Evolutionary conservation across 2,329 filamentous ascomycete species (phyloP), one percentile per base, ranked within the genome.

Genomic region (Thielaviopsis populi): DNA sequence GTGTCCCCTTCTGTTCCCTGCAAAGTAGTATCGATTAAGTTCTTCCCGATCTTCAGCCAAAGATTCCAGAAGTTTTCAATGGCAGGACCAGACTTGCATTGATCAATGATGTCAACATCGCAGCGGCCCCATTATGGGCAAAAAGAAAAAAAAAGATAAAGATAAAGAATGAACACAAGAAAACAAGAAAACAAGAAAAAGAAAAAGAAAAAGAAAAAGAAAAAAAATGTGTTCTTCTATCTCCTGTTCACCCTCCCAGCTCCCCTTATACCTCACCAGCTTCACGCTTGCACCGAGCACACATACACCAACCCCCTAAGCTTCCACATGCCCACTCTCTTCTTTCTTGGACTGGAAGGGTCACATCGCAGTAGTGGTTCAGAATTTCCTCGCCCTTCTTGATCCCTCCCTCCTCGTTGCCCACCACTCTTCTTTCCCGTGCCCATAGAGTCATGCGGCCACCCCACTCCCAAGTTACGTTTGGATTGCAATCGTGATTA

Each of bases 401-500:
- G 69, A 97, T 84, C 0, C 88, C 88, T 0, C 80, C 80, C 1
- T 74, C 72, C 1, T 69, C 69, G 46, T 72, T 69, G 71, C 80
- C 80, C 5, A 80, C 74, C 3, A 87, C 77, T 43, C 83, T 76
- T 67, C 79, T 75, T 67, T 83, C 77, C 59, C 84, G 77, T 1
- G 83, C 82, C 77, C 78, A 83, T 66, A 94, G 82, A 42, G 83
- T 81, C 80, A 94, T 91, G 62, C 80, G 81, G 0, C 88, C 88
- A 33, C 87, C 85, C 89, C 91, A 96, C 70, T 95, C 89, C 94
- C 94, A 99, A 2, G 83, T 83, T 46, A 97, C 91, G 73, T 96
- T 96, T 8, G 94, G 94, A 71, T 96, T 85, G 74, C 94, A 99
- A 72, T 91, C 90, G 73, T 99, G 94, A 71, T 99, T 99, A 33